Evolutionary conservation across 768 basidiomycete species (phyloP).

Genomic region (Leccinum sublutescens): DNA sequence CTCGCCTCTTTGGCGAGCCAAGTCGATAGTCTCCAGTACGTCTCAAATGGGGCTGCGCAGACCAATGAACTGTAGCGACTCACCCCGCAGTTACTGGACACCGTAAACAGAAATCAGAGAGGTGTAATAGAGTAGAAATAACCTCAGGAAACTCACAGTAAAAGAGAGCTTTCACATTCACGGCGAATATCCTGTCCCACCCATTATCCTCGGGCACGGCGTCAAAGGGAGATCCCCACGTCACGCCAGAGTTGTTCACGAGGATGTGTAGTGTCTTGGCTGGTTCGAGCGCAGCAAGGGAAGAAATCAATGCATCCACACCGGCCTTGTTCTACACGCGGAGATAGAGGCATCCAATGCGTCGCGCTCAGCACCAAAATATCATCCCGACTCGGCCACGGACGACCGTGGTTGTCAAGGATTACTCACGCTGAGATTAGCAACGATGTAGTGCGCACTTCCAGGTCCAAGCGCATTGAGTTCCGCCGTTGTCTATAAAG

Average conservation of each 20-base stretch:
- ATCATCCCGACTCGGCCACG: background rate
- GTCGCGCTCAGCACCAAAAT: background rate
- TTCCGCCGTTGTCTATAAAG: constrained; percentile 47
- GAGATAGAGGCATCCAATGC: background rate
- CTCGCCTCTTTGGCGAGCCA: constrained; percentile 67
- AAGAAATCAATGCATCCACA: constrained; percentile 66
- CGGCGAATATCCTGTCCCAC: constrained; percentile 80
- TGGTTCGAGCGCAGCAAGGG: constrained; percentile 64
- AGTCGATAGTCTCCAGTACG: constrained; percentile 29
- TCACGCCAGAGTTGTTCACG: constrained; percentile 79
- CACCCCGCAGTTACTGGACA: constrained; percentile 45
- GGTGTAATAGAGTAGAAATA: background rate
- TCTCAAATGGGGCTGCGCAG: background rate
- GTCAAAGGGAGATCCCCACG: constrained; percentile 72
- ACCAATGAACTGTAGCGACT: constrained; percentile 2
- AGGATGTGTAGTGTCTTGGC: constrained; percentile 70
- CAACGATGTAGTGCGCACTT: constrained; percentile 69
- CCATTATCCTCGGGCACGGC: constrained; percentile 79
- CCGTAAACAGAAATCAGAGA: background rate
- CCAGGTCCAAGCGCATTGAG: constrained; percentile 62
- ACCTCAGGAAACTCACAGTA: constrained; percentile 52
- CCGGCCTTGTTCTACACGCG: constrained; percentile 67
- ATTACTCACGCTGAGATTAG: constrained; percentile 64
- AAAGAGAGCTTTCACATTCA: constrained; percentile 85
- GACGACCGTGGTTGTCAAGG: background rate